These are phyloP conservation scores for Debaryomyces robertsiae DNA, from an alignment of 1,139 yeast genomes.

Conservation along the genomic window DNA sequence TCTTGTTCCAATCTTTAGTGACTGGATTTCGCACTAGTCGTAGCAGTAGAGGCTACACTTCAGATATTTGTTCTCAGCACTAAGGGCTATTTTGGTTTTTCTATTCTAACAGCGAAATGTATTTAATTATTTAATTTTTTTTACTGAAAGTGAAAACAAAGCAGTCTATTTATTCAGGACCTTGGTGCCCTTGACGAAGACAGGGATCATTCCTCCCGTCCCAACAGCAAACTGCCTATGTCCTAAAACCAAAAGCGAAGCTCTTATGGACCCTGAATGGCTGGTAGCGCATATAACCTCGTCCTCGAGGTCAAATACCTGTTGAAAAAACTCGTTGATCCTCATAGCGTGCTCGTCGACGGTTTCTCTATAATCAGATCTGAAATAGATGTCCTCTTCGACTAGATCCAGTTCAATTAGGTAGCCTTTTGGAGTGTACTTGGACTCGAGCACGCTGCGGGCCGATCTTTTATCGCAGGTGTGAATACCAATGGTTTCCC, in stretches of 20 bases:
- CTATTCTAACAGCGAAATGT: too few relatives aligned
- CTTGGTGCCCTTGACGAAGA: conserved; percentile 38
- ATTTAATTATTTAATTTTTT: too few relatives aligned
- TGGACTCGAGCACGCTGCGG: conserved; percentile 30
- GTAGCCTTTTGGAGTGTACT: conserved; percentile 35
- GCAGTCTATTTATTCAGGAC: conserved; percentile 6
- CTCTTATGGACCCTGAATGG: conserved; percentile 45
- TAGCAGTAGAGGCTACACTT: too few relatives aligned
- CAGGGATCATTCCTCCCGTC: conserved; percentile 50
- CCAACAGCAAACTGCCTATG: conserved; percentile 46
- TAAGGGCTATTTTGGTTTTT: too few relatives aligned
- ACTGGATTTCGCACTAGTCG: too few relatives aligned
- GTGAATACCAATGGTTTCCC: conserved; percentile 50
- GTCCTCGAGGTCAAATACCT: conserved; percentile 31
- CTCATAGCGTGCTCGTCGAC: conserved; percentile 45
- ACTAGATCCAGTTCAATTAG: conserved; percentile 41
- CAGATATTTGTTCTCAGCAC: too few relatives aligned
- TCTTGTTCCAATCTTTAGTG: too few relatives aligned
- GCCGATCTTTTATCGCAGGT: conserved; percentile 48
- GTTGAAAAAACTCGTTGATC: conserved; percentile 38
- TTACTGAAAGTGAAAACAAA: too few relatives aligned
- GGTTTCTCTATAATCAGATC: conserved; percentile 42
- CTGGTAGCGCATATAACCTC: conserved; percentile 34
- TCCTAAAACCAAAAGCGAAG: conserved; percentile 43
- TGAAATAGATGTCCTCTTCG: conserved; percentile 43